Conservation (phyloP, 208 protist species). For the Strigomonas culicis region DNA sequence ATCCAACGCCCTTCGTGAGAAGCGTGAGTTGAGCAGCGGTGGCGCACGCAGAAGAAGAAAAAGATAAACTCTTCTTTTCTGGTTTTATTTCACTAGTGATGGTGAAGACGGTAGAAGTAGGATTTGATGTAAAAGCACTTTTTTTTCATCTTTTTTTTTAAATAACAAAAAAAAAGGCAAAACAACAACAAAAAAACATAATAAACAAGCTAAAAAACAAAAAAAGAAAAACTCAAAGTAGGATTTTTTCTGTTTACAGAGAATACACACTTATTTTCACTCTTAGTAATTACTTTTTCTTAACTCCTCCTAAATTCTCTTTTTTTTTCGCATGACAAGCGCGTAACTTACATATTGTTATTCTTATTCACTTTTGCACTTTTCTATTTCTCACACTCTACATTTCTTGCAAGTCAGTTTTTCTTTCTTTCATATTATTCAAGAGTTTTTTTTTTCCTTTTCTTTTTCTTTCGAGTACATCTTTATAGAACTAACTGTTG, state of each 20-base stretch:
- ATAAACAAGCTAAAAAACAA: not conserved
- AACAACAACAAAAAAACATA: not conserved
- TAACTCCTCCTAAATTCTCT: conserved; percentile 1
- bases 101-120: too few species aligned
- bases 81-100: too few species aligned
- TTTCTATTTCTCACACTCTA: not conserved
- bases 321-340: conserved; percentile 2
- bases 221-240: conserved; percentile 16
- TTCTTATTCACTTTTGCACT: conserved; percentile 8
- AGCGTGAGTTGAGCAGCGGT: too few species aligned
- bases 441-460: conserved; percentile 9
- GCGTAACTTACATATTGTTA: too few species aligned
- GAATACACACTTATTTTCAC: not conserved
- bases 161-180: conserved; percentile 2
- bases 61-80: too few species aligned
- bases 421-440: not conserved
- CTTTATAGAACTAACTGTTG: conserved; percentile 12
- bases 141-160: too few species aligned
- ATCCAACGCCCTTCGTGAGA: too few species aligned
- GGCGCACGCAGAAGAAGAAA: conserved; percentile 6
- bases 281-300: not conserved
- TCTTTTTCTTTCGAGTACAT: conserved; percentile 12
- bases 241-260: conserved; percentile 9
- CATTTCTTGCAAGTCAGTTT: not conserved
- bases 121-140: too few species aligned